phyloP scores from a whole-genome alignment of 1,284 basidiomycete genomes.

The Ustilago hordei region DNA sequence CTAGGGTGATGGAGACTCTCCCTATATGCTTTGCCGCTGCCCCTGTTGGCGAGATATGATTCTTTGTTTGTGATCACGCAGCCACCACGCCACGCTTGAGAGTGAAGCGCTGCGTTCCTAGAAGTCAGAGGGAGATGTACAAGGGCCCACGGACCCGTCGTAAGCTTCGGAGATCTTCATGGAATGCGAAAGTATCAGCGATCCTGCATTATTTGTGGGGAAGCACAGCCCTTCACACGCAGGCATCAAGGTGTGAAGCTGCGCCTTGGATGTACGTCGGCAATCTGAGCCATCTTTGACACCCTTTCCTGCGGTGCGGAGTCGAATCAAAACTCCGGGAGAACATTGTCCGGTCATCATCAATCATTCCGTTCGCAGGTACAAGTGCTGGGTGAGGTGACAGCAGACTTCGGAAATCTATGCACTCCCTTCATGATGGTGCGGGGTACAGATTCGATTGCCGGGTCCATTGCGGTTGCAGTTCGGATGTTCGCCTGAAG shows the following conservation, averaged over 20 bases:
- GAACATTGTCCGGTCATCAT: background rate
- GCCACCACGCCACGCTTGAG: background rate
- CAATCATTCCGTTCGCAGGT: background rate
- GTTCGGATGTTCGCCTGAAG: background rate
- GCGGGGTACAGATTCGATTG: background rate
- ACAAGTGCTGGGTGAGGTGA: background rate
- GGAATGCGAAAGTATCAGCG: background rate
- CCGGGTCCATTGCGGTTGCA: background rate
- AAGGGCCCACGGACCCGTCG: background rate
- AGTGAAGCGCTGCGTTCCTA: background rate
- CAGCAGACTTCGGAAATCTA: slow-evolving; percentile 6
- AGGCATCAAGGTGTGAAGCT: background rate
- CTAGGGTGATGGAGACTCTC: background rate
- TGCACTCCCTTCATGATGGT: background rate
- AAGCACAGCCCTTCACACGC: background rate
- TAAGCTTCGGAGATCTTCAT: background rate
- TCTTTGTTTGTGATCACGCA: background rate
- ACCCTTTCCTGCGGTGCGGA: slow-evolving; percentile 2
- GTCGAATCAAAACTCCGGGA: background rate
- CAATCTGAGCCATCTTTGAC: background rate
- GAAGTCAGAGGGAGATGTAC: background rate
- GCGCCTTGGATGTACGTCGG: background rate
- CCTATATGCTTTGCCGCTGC: background rate
- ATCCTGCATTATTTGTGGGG: background rate
- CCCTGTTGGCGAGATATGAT: background rate